phyloP scores from a whole-genome alignment of 331 rosid genomes.

The Telfairia occidentalis region DNA sequence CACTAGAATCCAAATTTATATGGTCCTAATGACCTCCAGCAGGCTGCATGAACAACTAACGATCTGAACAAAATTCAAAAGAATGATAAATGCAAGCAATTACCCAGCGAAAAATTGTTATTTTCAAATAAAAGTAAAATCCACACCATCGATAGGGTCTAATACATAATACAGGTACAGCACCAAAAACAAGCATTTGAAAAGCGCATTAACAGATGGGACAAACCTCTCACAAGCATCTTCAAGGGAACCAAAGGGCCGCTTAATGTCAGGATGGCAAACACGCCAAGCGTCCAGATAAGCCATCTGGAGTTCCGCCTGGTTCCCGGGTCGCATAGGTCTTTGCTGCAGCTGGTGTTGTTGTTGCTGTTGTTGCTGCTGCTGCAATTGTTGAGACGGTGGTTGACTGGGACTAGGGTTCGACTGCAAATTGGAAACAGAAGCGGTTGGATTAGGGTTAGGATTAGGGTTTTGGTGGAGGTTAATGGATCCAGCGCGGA shows the following conservation, averaged over 20 bases:
- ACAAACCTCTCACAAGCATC: slow-evolving; percentile 84
- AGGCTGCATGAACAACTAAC: background rate
- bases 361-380: slow-evolving; percentile 10
- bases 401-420: slow-evolving; percentile 42
- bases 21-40: background rate
- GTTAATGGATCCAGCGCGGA: slow-evolving; percentile 35
- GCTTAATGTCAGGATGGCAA: slow-evolving; percentile 83
- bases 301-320: slow-evolving; percentile 83
- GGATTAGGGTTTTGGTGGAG: slow-evolving; percentile 51
- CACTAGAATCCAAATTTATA: background rate
- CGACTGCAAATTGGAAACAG: slow-evolving; percentile 34
- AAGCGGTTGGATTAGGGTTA: slow-evolving; percentile 24
- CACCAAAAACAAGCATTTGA: background rate
- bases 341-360: slow-evolving; percentile 48
- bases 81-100: background rate
- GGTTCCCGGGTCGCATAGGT: slow-evolving; percentile 61
- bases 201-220: background rate
- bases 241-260: slow-evolving; percentile 77
- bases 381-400: slow-evolving; percentile 20
- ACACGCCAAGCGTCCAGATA: slow-evolving; percentile 95
- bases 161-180: background rate
- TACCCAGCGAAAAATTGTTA: background rate
- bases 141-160: background rate
- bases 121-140: background rate
- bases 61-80: background rate